phyloP scores from a whole-genome alignment of 108 stramenopile species.

The Aurantiochytrium sp. region DNA sequence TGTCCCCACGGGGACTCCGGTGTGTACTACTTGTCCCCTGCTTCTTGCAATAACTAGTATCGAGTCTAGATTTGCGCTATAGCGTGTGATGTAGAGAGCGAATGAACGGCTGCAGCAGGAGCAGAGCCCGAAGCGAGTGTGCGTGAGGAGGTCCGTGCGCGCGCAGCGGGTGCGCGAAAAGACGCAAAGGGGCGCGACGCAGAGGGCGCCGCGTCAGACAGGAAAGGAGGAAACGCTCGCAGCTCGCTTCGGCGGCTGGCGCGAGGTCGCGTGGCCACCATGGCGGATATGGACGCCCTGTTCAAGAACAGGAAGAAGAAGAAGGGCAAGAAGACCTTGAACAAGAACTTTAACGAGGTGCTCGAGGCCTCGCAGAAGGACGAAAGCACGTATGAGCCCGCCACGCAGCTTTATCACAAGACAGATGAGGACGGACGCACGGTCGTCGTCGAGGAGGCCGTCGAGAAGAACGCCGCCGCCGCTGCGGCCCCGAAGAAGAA shows the following conservation, averaged over 20 bases:
- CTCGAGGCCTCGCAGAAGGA: neutral
- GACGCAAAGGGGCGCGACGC: too few species aligned
- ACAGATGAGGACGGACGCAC: neutral
- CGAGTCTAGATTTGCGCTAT: too few species aligned
- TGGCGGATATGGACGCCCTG: conserved; percentile 3
- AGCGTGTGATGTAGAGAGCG: too few species aligned
- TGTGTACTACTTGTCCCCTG: too few species aligned
- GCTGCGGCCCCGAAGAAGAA: neutral
- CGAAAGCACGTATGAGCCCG: neutral
- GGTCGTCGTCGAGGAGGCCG: neutral
- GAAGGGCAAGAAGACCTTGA: neutral
- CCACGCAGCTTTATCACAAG: neutral
- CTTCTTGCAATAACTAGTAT: too few species aligned
- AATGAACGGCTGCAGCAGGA: too few species aligned
- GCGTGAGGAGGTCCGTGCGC: too few species aligned
- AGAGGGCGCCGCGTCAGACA: too few species aligned
- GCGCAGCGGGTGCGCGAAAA: too few species aligned
- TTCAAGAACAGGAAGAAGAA: neutral
- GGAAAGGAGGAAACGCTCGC: neutral
- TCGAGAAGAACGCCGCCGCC: neutral
- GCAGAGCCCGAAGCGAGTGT: too few species aligned
- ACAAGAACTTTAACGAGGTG: neutral
- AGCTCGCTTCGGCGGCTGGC: neutral
- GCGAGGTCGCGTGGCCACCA: neutral
- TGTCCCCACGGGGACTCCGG: too few species aligned